Base-by-base conservation (phyloP, 140 eudicot species). In the Cichorium intybus region DNA sequence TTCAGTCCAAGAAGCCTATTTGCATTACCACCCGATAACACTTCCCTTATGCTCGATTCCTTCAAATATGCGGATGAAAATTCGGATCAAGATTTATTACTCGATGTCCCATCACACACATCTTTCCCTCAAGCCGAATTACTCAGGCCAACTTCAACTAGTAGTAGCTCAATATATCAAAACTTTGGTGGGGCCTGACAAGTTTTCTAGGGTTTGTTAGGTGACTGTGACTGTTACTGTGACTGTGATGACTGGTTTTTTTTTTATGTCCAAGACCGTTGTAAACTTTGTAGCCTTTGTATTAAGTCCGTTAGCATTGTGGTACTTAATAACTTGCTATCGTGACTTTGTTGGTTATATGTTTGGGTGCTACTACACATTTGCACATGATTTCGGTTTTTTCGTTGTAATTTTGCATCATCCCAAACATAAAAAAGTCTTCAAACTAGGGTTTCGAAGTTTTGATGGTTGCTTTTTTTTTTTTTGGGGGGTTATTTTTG, bases 61-160 rank as follows among this genome's bases (percentile, higher is more conserved):
- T 75, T 80, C 43, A 76, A 70, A 37, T 71, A 69, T 31, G 82
- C 35, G 23, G 90, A 82, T 59, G 95, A 83, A 51, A 80, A 61
- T 67, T 70, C 78, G 26, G 96, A 85, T 60, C 93, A 93, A 55
- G 97, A 93, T 71, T 76, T 93, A 52, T 72, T 93, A 75, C 75
- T 93, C 10, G 89, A 88, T 17, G 85, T 93, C 31, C 99, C 99
- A n/a, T 85, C 93, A 21, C 69, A 83, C 75, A 78, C 89, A 61
- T 88, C 86, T 14, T 93, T 88, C 81, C 99, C 99, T 15, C 93
- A 85, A 71, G 99, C 99, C 18, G 97, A 93, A 75, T 90, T 93
- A 12, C 85, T 92, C 52, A 72, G 45, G 56, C 95, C 93, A 17
- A 56, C 60, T 21, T 67, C 87, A 24, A 88, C 89, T 51, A 85